A percentile compares a stretch with the other conserved stretches of the same genome.
Evolutionary conservation across 129 eudicot species (phyloP).

Genomic region (Lonicera japonica): DNA sequence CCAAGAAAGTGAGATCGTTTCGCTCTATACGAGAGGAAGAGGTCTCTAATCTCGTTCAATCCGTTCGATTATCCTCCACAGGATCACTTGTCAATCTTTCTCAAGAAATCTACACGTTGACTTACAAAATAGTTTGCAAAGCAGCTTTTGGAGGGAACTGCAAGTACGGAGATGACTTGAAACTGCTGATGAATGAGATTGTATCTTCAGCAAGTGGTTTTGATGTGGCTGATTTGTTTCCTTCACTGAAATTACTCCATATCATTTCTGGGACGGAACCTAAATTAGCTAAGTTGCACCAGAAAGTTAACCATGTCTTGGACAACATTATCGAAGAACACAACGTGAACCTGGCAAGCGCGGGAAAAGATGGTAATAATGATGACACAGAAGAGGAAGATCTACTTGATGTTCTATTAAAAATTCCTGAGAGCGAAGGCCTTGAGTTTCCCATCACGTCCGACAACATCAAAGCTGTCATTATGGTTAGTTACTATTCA

Average conservation of each 20-base stretch:
- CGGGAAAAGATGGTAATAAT: conserved; percentile 6
- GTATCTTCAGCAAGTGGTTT: conserved; percentile 14
- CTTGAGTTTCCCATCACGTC: conserved; percentile 18
- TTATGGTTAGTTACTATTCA: conserved; percentile 24
- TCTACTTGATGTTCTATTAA: conserved; percentile 26
- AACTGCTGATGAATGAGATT: conserved; percentile 20
- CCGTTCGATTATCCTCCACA: conserved; percentile 1
- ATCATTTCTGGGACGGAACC: conserved; percentile 14
- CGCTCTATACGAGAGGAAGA: conserved; percentile 13
- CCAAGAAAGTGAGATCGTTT: conserved; percentile 15
- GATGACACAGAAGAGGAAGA: too few species aligned
- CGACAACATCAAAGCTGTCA: conserved; percentile 24
- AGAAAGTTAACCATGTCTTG: conserved; percentile 10
- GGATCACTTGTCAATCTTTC: conserved; percentile 19
- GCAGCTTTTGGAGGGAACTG: conserved; percentile 19
- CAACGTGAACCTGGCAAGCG: neutral
- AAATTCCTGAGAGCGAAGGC: conserved; percentile 12
- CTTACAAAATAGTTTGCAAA: neutral
- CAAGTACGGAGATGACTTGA: conserved; percentile 5
- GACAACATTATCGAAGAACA: conserved; percentile 14
- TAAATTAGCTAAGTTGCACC: conserved; percentile 11
- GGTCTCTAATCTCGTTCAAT: conserved; percentile 11
- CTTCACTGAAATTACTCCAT: conserved; percentile 20
- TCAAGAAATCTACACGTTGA: neutral
- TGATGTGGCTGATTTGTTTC: conserved; percentile 21